Conservation (phyloP, 2,329 filamentous ascomycete species). For the Aspergillus nomiae region DNA sequence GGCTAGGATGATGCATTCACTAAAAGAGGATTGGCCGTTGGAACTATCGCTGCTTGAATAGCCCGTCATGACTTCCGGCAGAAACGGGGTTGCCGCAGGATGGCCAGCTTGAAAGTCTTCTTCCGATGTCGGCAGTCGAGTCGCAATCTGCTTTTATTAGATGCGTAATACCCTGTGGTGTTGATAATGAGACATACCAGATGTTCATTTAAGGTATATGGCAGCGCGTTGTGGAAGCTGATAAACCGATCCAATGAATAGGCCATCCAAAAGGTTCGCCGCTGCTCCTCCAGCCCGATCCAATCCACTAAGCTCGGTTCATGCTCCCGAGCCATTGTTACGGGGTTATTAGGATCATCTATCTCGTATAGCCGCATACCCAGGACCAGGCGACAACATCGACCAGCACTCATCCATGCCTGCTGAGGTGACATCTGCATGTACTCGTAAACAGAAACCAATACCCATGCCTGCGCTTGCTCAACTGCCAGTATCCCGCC, state of each 20-base stretch:
- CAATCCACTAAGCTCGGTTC: conserved; percentile 22
- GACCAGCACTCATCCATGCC: conserved; percentile 41
- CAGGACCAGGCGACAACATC: conserved; percentile 41
- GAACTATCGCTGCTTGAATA: conserved; percentile 7
- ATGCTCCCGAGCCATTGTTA: conserved; percentile 14
- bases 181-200: conserved; percentile 20
- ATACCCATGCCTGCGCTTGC: conserved; percentile 40
- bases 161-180: background rate
- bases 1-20: conserved; percentile 36
- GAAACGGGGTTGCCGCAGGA: conserved; percentile 28
- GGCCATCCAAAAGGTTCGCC: conserved; percentile 46
- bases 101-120: conserved; percentile 38
- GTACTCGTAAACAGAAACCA: conserved; percentile 42
- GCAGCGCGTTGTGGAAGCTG: conserved; percentile 33
- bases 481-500: conserved; percentile 26
- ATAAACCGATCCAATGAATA: conserved; percentile 41
- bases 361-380: conserved; percentile 39
- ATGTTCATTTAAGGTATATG: conserved; percentile 31
- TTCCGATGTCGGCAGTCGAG: conserved; percentile 40
- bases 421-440: conserved; percentile 36
- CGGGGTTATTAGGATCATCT: conserved; percentile 28
- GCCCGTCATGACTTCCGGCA: conserved; percentile 33
- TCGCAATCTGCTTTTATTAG: conserved; percentile 29
- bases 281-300: conserved; percentile 36
- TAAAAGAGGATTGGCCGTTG: conserved; percentile 28